Evolutionary conservation across 352 stramenopile genomes (phyloP).

Genomic region (Phytopythium ostracodes): DNA sequence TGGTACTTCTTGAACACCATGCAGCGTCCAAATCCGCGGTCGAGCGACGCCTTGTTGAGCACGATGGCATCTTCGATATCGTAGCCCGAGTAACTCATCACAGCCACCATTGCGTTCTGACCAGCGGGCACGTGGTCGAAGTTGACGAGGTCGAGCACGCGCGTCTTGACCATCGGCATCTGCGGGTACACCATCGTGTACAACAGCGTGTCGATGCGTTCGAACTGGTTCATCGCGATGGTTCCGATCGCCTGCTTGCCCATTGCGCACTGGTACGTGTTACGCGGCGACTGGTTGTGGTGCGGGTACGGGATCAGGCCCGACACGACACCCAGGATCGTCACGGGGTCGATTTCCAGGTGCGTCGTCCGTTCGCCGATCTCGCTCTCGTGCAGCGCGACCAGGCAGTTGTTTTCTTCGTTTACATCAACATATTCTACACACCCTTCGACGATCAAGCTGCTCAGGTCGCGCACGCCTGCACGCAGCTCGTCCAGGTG

Average conservation of each 20-base stretch:
- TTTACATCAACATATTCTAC: constrained; percentile 99
- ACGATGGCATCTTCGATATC: constrained; percentile 99
- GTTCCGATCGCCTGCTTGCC: constrained; percentile 99
- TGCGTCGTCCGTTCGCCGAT: constrained; percentile 94
- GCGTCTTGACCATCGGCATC: constrained; percentile 99
- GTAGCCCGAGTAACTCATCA: constrained; percentile 99
- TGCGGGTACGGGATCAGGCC: constrained; percentile 99
- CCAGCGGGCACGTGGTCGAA: constrained; percentile 98
- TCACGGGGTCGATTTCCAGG: constrained; percentile 99
- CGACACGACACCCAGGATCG: constrained; percentile 97
- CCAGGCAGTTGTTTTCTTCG: constrained; percentile 99
- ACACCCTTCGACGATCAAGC: constrained; percentile 92
- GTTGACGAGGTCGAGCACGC: constrained; percentile 97
- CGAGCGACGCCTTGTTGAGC: constrained; percentile 96
- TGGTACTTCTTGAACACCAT: constrained; percentile 99
- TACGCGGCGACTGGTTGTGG: constrained; percentile 98
- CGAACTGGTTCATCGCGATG: constrained; percentile 99
- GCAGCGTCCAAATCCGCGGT: constrained; percentile 98
- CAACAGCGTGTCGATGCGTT: constrained; percentile 97
- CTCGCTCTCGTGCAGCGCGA: constrained; percentile 93
- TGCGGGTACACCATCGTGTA: constrained; percentile 99
- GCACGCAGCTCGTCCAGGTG: constrained; percentile 92
- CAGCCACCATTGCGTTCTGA: constrained; percentile 98
- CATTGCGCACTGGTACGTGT: constrained; percentile 99
- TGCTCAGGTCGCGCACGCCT: constrained; percentile 71